Evolutionary conservation across 805 yeast species (phyloP).

Genomic region (Nakazawaea ambrosiae): DNA sequence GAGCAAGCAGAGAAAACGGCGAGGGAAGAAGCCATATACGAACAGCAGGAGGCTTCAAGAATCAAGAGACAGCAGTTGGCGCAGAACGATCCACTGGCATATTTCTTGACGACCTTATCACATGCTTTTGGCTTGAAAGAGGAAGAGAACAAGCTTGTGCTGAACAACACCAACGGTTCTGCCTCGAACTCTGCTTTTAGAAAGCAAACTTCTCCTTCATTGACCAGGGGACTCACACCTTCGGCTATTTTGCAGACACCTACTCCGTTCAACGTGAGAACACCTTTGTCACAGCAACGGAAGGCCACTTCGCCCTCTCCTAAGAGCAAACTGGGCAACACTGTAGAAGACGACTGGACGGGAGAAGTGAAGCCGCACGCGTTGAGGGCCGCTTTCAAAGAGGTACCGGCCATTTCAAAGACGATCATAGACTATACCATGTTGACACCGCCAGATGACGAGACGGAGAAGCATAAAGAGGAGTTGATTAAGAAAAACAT

Average conservation of each 20-base stretch:
- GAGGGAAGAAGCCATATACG: constrained; percentile 21
- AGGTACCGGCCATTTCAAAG: constrained; percentile 31
- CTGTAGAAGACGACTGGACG: constrained; percentile 19
- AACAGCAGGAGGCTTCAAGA: constrained; percentile 31
- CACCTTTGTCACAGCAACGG: constrained; percentile 19
- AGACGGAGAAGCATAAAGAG: constrained; percentile 6
- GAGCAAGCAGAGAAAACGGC: constrained; percentile 22
- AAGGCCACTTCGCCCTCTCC: constrained; percentile 32
- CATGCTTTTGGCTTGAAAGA: constrained; percentile 42
- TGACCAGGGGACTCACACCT: constrained; percentile 24
- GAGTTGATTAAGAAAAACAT: constrained; percentile 11
- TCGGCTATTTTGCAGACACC: constrained; percentile 33
- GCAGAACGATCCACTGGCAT: constrained; percentile 36
- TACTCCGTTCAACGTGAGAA: constrained; percentile 25
- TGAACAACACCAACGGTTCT: constrained; percentile 11
- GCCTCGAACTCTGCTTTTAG: constrained; percentile 5
- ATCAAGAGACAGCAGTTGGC: constrained; percentile 40
- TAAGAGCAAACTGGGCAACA: constrained; percentile 15
- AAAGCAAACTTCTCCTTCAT: constrained; percentile 9
- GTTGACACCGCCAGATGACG: constrained; percentile 30
- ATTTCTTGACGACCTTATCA: constrained; percentile 43
- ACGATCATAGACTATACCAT: constrained; percentile 14
- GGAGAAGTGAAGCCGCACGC: constrained; percentile 40
- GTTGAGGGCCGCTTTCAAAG: constrained; percentile 38
- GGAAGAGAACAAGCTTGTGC: constrained; percentile 22